A percentile compares a stretch with the other conserved stretches of the same genome.
Conservation (phyloP, 345 rosid species). For the Mercurialis annua region DNA sequence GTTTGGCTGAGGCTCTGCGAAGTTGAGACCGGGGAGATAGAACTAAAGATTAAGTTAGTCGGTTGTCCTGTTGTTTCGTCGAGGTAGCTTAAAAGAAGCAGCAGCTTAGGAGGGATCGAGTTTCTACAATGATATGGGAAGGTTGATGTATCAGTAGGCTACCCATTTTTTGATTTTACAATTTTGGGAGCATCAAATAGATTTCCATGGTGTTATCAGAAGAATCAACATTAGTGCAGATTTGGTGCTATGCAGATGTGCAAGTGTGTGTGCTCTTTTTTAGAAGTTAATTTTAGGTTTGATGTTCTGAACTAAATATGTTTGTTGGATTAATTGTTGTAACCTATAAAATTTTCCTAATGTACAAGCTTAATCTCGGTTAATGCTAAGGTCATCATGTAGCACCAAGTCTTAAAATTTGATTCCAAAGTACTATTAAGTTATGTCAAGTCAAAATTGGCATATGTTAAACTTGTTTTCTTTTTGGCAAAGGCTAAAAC, state of each 20-base stretch:
- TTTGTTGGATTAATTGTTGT: background rate
- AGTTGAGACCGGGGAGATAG: conserved; percentile 94
- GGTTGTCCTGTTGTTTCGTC: conserved; percentile 33
- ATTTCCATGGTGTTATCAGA: background rate
- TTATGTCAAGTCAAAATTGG: too few species aligned
- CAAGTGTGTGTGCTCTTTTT: background rate
- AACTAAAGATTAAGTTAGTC: conserved; percentile 66
- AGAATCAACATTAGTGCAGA: background rate
- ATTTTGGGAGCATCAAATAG: conserved; percentile 1
- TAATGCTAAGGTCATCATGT: too few species aligned
- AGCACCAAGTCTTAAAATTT: too few species aligned
- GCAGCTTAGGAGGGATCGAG: background rate
- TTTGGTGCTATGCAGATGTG: background rate
- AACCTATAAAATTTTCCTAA: background rate
- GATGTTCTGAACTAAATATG: background rate
- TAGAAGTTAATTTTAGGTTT: conserved; percentile 9
- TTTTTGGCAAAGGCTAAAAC: too few species aligned
- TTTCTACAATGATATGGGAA: background rate
- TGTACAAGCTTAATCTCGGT: background rate
- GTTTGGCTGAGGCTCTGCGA: conserved; percentile 78
- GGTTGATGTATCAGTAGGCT: background rate
- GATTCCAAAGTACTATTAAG: too few species aligned
- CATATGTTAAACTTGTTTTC: too few species aligned
- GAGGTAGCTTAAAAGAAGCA: conserved; percentile 22
- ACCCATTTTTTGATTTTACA: background rate